Evolutionary conservation across 805 yeast genomes (phyloP), one percentile per base, ranked within the genome.

Genomic region (Zygoascus bituminiphila): DNA sequence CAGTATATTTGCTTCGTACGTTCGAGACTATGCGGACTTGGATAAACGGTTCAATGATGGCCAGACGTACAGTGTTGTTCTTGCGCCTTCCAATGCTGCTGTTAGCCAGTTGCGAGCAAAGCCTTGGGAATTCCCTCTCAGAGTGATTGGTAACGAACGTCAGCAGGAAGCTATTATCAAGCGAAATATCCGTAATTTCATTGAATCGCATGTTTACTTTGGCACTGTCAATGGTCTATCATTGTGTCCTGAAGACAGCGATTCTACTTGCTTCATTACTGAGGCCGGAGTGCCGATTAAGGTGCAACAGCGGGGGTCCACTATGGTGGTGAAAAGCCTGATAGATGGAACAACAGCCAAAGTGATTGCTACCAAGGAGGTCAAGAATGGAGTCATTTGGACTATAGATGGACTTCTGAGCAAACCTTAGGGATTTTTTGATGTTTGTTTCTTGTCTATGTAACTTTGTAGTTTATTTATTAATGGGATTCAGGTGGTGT

Each of bases 81-180:
- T 87, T 58, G 86, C 94, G 2, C 95, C 95, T 6, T 69, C 78
- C 1, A 78, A 87, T 58, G 64, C 62, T 10, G 89, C 87, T 2
- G 69, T 87, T 50, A 66, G 66, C 26, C 65, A 70, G 1, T 59
- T 81, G 43, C 10, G 63, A 2, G 48, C 62, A 48, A 87, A 86
- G 62, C 95, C 95, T 19, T 88, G 95, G 95, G 82, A 82, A 60
- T 87, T 82, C 63, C 95, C 95, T 6, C 57, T 69, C 4, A 68
- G 78, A 14, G 70, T 69, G 20, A 70, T 67, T 5, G 67, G 63
- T 26, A 61, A 62, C 1, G 45, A 49, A 10, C 37, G 57, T 60
- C 35, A 47, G 20, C 73, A 72, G 33, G 61, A 63, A 43, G 69
- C 71, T 20, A 72, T 74, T 41, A 88, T 81, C 48, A 63, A 67